Percentiles rank a stretch among this genome's conserved stretches.
Evolutionary conservation across 805 yeast species (phyloP).

Genomic region (Ogataea nakhonphanomensis): DNA sequence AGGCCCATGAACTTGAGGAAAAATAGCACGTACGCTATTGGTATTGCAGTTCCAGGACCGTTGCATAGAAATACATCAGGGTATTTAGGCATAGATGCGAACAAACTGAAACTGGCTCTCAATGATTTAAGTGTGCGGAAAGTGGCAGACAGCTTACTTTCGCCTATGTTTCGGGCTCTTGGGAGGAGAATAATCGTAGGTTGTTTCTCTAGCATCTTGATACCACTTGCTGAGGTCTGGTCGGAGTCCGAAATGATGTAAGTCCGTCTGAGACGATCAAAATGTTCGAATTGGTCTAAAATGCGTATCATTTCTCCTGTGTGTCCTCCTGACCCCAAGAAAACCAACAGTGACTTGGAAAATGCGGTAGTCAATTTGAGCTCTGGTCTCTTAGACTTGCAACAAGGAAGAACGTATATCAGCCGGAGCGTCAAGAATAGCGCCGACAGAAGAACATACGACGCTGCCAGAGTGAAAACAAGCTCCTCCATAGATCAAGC

Average conservation of each 20-base stretch:
- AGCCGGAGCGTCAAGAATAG: slow-evolving; percentile 14
- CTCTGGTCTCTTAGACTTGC: not conserved
- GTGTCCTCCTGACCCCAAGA: slow-evolving; percentile 96
- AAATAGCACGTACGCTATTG: slow-evolving; percentile 59
- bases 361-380: not conserved
- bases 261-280: slow-evolving; percentile 22
- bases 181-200: slow-evolving; percentile 27
- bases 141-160: slow-evolving; percentile 31
- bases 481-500: slow-evolving; percentile 21
- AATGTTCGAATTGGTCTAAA: slow-evolving; percentile 37
- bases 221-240: slow-evolving; percentile 40
- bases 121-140: slow-evolving; percentile 34
- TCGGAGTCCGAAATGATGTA: slow-evolving; percentile 44
- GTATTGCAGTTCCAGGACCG: slow-evolving; percentile 83
- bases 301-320: slow-evolving; percentile 93
- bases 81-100: slow-evolving; percentile 9
- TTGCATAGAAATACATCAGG: slow-evolving; percentile 45
- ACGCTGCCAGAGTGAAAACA: slow-evolving; percentile 18
- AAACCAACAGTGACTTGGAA: slow-evolving; percentile 41
- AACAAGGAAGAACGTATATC: slow-evolving; percentile 25
- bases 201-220: slow-evolving; percentile 35
- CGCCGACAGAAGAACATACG: slow-evolving; percentile 10
- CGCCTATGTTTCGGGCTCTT: slow-evolving; percentile 38
- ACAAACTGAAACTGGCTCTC: slow-evolving; percentile 15
- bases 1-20: slow-evolving; percentile 45